Conservation (phyloP, 495 filamentous ascomycete species). For the Penicillium taxi region DNA sequence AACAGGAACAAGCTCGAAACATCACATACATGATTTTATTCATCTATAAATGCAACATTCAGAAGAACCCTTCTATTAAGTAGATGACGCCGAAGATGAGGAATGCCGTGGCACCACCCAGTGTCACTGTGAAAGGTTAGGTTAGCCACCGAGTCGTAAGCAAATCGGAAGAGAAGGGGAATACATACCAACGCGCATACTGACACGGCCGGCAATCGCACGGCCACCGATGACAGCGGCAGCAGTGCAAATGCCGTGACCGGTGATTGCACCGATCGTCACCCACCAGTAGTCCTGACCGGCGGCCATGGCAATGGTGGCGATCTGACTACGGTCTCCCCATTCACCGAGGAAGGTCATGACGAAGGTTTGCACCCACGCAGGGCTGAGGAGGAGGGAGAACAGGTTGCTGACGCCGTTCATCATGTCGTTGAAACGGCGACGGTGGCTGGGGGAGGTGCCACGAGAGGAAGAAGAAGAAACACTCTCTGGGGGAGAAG, state of each 20-base stretch:
- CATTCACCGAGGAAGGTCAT: conserved; percentile 99
- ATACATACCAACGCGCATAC: conserved; percentile 89
- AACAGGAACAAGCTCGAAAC: too few species aligned
- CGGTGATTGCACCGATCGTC: conserved; percentile 76
- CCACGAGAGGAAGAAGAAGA: conserved; percentile 52
- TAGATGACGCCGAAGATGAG: conserved; percentile 88
- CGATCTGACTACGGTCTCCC: conserved; percentile 96
- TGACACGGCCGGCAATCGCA: conserved; percentile 88
- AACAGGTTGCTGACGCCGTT: conserved; percentile 77
- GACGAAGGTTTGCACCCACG: conserved; percentile 97
- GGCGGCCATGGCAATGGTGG: conserved; percentile 97
- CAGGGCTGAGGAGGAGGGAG: conserved; percentile 80
- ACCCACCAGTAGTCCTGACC: conserved; percentile 99
- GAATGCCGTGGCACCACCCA: conserved; percentile 91
- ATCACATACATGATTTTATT: too few species aligned
- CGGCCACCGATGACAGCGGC: conserved; percentile 89
- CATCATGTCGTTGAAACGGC: conserved; percentile 34
- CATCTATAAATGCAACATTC: too few species aligned
- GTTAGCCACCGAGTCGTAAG: conserved; percentile 12
- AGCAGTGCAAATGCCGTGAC: conserved; percentile 83
- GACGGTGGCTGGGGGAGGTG: conserved; percentile 43
- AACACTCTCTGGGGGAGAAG: conserved; percentile 45
- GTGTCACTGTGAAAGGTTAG: conserved; percentile 57
- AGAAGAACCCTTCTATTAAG: conserved; percentile 68
- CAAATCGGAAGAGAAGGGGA: not conserved